phyloP scores from a whole-genome alignment of 768 basidiomycete species.

The Lactifluus piperatus region DNA sequence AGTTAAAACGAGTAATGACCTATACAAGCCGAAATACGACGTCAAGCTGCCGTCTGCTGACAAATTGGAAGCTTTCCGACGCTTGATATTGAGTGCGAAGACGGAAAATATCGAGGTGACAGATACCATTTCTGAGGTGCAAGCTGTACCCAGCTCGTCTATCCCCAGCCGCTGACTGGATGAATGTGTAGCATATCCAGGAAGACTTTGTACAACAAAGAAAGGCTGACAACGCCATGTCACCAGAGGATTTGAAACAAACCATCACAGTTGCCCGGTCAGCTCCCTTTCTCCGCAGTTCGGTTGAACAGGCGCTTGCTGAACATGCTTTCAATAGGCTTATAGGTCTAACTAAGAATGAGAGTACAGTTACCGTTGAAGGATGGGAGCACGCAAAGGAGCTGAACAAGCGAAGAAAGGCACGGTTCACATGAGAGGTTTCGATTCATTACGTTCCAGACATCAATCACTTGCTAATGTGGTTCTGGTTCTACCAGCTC shows the following conservation, averaged over 20 bases:
- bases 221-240: constrained; percentile 31
- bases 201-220: constrained; percentile 55
- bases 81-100: constrained; percentile 53
- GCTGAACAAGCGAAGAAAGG: constrained; percentile 43
- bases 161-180: neutral
- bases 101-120: constrained; percentile 45
- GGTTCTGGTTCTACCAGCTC: neutral
- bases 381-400: constrained; percentile 58
- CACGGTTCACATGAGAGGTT: constrained; percentile 18
- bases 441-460: neutral
- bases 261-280: constrained; percentile 66
- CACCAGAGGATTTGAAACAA: constrained; percentile 56
- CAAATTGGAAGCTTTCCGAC: constrained; percentile 46
- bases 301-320: neutral
- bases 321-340: constrained; percentile 34
- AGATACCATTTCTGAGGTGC: constrained; percentile 52
- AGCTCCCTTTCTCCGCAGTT: constrained; percentile 19
- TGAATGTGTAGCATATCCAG: constrained; percentile 51
- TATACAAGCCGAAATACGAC: constrained; percentile 43
- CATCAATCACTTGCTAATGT: neutral
- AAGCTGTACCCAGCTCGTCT: constrained; percentile 6
- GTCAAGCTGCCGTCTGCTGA: constrained; percentile 40
- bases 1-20: constrained; percentile 17
- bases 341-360: constrained; percentile 52
- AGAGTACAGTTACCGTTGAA: constrained; percentile 43